These are phyloP conservation scores for Nigrograna mackinnonii DNA, from an alignment of 2,329 filamentous ascomycete species.

Conservation along the genomic window DNA sequence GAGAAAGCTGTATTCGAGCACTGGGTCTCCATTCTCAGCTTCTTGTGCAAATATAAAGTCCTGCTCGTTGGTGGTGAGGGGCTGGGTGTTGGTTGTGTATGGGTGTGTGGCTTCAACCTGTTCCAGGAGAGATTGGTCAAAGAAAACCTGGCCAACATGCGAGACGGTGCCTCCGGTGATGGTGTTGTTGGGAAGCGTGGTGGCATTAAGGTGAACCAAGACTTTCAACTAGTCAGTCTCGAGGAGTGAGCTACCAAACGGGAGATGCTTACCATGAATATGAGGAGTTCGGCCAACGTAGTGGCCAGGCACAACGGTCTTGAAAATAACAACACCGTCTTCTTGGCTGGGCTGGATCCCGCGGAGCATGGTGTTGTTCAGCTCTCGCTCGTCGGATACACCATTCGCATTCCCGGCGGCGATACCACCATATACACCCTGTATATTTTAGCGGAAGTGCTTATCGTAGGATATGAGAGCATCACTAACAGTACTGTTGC, in stretches of 20 bases:
- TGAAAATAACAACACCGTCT: slow-evolving; percentile 52
- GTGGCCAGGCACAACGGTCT: slow-evolving; percentile 50
- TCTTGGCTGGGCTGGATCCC: slow-evolving; percentile 50
- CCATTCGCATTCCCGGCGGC: slow-evolving; percentile 4
- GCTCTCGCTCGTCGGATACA: slow-evolving; percentile 3
- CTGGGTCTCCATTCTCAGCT: slow-evolving; percentile 53
- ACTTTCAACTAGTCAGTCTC: slow-evolving; percentile 14
- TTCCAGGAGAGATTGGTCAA: slow-evolving; percentile 60
- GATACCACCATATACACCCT: slow-evolving; percentile 15
- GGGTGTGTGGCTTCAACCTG: slow-evolving; percentile 51
- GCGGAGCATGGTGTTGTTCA: slow-evolving; percentile 44
- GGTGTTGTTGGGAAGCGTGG: slow-evolving; percentile 50
- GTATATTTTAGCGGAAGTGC: slow-evolving; percentile 1
- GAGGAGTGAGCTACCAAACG: too few relatives aligned
- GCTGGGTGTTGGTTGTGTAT: slow-evolving; percentile 42
- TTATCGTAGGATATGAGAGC: slow-evolving; percentile 3
- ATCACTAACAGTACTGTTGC: too few relatives aligned
- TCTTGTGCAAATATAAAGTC: slow-evolving; percentile 54
- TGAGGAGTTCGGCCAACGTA: slow-evolving; percentile 23
- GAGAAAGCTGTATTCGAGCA: slow-evolving; percentile 60
- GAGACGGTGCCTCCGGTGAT: slow-evolving; percentile 52
- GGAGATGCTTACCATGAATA: slow-evolving; percentile 20
- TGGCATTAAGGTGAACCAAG: slow-evolving; percentile 32
- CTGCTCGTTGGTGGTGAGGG: slow-evolving; percentile 52
- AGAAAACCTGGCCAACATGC: slow-evolving; percentile 67